Percentiles rank a stretch among this genome's conserved stretches.
Conservation (phyloP, 208 protist genomes). For the Crithidia brevicula region DNA sequence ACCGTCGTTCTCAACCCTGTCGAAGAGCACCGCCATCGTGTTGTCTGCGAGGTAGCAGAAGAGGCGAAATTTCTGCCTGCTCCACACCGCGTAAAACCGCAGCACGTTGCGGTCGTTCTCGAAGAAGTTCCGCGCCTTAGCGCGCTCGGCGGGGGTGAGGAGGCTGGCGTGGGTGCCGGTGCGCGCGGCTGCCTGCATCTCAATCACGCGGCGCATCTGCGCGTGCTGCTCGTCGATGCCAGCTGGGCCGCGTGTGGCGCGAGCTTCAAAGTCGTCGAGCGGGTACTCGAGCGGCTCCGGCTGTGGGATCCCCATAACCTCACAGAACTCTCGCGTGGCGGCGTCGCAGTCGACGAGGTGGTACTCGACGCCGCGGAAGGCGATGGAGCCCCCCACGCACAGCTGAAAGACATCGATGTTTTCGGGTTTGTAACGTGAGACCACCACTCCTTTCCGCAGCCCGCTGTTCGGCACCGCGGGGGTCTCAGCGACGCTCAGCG, state of each 20-base stretch:
- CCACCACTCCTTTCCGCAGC: slow-evolving; percentile 88
- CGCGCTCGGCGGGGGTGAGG: slow-evolving; percentile 82
- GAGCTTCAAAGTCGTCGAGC: slow-evolving; percentile 76
- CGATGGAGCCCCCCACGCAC: slow-evolving; percentile 79
- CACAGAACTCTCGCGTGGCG: slow-evolving; percentile 94
- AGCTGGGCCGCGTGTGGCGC: slow-evolving; percentile 17
- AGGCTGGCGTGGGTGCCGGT: slow-evolving; percentile 79
- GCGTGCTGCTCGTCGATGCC: slow-evolving; percentile 68
- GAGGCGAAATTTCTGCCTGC: slow-evolving; percentile 92
- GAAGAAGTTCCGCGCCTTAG: slow-evolving; percentile 87
- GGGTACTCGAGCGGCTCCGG: slow-evolving; percentile 77
- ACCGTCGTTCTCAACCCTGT: slow-evolving; percentile 91
- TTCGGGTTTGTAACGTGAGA: slow-evolving; percentile 85
- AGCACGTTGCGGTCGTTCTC: slow-evolving; percentile 95
- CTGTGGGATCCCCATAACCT: slow-evolving; percentile 78
- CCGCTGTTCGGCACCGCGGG: slow-evolving; percentile 93
- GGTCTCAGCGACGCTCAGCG: slow-evolving; percentile 93
- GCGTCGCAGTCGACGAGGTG: slow-evolving; percentile 94
- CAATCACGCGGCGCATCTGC: slow-evolving; percentile 85
- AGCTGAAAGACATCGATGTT: slow-evolving; percentile 81
- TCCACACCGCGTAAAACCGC: slow-evolving; percentile 95
- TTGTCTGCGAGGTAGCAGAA: slow-evolving; percentile 97
- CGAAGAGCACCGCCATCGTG: slow-evolving; percentile 94
- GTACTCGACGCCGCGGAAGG: slow-evolving; percentile 90
- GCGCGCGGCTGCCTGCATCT: slow-evolving; percentile 66